phyloP scores from a whole-genome alignment of 768 basidiomycete species.

The Mycena polygramma region DNA sequence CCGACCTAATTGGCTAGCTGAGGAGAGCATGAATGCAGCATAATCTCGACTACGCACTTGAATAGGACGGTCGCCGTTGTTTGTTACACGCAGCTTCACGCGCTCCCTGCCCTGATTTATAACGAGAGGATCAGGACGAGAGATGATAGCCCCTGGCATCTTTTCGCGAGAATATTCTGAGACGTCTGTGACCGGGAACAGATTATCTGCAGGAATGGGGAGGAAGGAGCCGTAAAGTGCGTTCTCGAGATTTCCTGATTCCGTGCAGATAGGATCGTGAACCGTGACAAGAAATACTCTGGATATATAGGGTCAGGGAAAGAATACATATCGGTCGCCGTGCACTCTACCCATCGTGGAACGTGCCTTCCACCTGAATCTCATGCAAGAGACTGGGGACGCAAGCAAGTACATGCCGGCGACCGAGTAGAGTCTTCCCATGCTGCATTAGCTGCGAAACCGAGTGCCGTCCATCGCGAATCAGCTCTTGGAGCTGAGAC shows the following conservation, averaged over 20 bases:
- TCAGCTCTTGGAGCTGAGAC: constrained; percentile 92
- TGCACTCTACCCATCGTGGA: constrained; percentile 79
- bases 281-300: constrained; percentile 98
- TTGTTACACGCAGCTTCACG: constrained; percentile 82
- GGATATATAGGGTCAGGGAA: constrained; percentile 22
- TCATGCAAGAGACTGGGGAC: constrained; percentile 84
- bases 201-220: constrained; percentile 75
- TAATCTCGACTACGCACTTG: constrained; percentile 69
- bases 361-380: constrained; percentile 95
- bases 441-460: constrained; percentile 95
- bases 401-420: constrained; percentile 88
- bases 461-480: constrained; percentile 89
- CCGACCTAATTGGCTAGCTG: constrained; percentile 72
- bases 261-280: constrained; percentile 93
- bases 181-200: constrained; percentile 72
- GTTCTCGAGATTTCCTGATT: constrained; percentile 80
- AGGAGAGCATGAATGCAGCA: constrained; percentile 16
- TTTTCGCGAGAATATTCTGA: constrained; percentile 64
- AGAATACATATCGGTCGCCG: constrained; percentile 1
- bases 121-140: constrained; percentile 72
- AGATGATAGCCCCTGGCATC: constrained; percentile 82
- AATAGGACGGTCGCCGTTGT: constrained; percentile 93
- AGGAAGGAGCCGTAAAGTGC: constrained; percentile 97
- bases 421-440: constrained; percentile 89
- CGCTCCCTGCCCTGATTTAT: constrained; percentile 84